Evolutionary conservation across 257 asterid genomes (phyloP).

Genomic region (Phtheirospermum japonicum): DNA sequence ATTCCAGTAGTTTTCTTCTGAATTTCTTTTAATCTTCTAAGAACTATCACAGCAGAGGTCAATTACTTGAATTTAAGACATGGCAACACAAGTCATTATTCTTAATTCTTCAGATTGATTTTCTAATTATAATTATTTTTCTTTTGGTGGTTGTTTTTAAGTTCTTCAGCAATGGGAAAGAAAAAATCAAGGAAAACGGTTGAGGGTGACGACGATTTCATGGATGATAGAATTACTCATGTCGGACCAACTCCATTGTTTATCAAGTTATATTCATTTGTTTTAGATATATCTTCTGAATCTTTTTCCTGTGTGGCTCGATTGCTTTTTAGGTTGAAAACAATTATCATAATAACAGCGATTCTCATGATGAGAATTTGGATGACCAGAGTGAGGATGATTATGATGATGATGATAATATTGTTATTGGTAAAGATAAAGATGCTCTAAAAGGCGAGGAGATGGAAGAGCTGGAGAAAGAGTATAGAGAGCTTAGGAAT

Average conservation of each 20-base stretch:
- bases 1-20: too few species aligned
- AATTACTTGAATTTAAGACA: too few species aligned
- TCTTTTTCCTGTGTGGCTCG: background rate
- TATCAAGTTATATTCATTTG: background rate
- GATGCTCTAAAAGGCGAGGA: background rate
- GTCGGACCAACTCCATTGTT: background rate
- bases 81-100: too few species aligned
- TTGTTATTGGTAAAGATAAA: background rate
- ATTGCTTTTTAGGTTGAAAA: background rate
- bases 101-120: background rate
- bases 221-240: background rate
- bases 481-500: constrained; percentile 1
- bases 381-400: background rate
- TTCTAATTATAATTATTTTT: background rate
- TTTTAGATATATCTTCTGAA: background rate
- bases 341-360: background rate
- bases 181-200: background rate
- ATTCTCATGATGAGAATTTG: background rate
- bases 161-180: background rate
- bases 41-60: too few species aligned
- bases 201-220: constrained; percentile 1
- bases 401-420: background rate
- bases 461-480: constrained; percentile 40
- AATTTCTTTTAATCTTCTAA: too few species aligned
- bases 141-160: background rate